Evolutionary conservation across 2,329 filamentous ascomycete species (phyloP), one percentile per base, ranked within the genome.

Genomic region (Neurospora sp.): DNA sequence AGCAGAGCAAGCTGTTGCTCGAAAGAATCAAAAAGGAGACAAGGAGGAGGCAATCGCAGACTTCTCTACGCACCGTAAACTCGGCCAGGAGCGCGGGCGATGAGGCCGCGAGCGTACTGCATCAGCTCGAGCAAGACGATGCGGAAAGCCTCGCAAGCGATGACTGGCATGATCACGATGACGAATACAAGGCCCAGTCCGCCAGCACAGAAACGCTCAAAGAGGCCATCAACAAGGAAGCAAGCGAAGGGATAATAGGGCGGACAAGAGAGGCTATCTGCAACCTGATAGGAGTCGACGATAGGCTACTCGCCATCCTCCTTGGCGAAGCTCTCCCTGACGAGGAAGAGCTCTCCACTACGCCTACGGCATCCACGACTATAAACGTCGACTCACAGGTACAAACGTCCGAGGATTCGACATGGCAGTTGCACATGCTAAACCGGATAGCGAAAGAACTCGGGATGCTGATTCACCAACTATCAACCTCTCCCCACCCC

Each of bases 21-120:
- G 92, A 97, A 70, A 93, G 97, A 80, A 94, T 98, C 67, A 92
- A 96, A 79, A 90, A 88, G 72, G 93, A 97, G 80, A 97, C 93
- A 69, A 83, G 84, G 72, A 85, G 91, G 70, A 87, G 91, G 70
- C 86, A 88, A 78, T 90, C 88, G 8, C 83, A 88, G 74, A 83
- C 69, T 23, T 73, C 73, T 38, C 23, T 72, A 17, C 72, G 70
- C 66, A 72, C 75, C 67, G 66, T 68, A 66, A 74, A 73, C 58
- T 66, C 73, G 58, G 79, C 78, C 68, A 76, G 72, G 73, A 76
- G 72, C 40, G 17, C 52, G 68, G 77, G 75, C 4, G 79, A 81
- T 52, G 78, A 79, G n/a, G 66, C 75, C 74, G 38, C 78, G 68
- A 79, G 75, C 69, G 73, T 76, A 3, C 72, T 76, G 19, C 77